phyloP scores from a whole-genome alignment of 306 rosid genomes.

The Vigna mungo region DNA sequence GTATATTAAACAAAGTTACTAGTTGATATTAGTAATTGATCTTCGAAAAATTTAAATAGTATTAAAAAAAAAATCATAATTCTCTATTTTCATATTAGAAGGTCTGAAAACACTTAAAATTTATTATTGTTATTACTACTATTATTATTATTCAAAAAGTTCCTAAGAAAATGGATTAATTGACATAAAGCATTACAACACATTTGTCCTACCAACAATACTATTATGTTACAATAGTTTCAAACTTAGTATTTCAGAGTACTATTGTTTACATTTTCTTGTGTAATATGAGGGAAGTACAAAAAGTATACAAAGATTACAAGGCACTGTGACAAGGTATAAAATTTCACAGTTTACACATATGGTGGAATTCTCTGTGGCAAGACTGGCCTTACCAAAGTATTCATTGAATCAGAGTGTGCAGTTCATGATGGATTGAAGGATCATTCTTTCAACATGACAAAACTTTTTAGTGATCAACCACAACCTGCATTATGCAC shows the following conservation, averaged over 20 bases:
- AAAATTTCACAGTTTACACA: constrained; percentile 17
- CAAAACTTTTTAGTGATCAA: constrained; percentile 29
- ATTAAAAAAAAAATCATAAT: too few species aligned
- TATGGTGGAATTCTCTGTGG: constrained; percentile 8
- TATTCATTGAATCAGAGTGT: constrained; percentile 19
- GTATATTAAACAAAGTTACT: too few species aligned
- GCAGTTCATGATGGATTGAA: constrained; percentile 1
- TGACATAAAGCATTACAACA: too few species aligned
- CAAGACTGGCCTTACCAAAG: constrained; percentile 19
- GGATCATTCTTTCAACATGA: constrained; percentile 30
- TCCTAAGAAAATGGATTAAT: neutral
- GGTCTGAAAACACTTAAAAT: neutral
- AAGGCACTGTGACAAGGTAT: neutral
- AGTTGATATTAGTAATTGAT: too few species aligned
- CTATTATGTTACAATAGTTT: neutral
- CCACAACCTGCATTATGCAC: constrained; percentile 25
- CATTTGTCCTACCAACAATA: too few species aligned
- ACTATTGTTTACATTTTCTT: constrained; percentile 6
- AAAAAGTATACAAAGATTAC: constrained; percentile 17
- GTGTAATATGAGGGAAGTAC: neutral
- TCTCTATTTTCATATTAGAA: too few species aligned
- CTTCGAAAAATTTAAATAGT: too few species aligned
- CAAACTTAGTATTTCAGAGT: constrained; percentile 9
- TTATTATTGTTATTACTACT: neutral
- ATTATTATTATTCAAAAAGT: neutral